Conservation (phyloP, 495 filamentous ascomycete species). For the Letharia lupina region DNA sequence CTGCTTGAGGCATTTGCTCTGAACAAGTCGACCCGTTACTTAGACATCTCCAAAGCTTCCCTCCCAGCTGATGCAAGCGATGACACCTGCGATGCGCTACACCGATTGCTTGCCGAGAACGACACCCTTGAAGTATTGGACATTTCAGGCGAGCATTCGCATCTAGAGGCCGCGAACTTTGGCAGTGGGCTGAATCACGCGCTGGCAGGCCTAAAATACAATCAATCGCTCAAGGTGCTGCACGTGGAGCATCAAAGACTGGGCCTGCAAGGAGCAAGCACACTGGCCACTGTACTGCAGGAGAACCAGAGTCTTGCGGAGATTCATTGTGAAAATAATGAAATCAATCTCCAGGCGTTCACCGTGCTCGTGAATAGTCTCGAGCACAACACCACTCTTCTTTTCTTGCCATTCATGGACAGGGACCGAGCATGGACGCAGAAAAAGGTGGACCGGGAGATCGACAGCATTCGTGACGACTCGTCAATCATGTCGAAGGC, state of each 20-base stretch:
- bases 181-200: constrained; percentile 75
- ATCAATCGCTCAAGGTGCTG: constrained; percentile 65
- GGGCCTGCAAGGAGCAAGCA: constrained; percentile 65
- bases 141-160: constrained; percentile 81
- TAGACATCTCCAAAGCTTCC: constrained; percentile 86
- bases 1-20: constrained; percentile 62
- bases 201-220: constrained; percentile 65
- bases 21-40: constrained; percentile 63
- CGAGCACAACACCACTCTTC: constrained; percentile 54
- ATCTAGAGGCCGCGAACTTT: constrained; percentile 76
- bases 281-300: constrained; percentile 66
- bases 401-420: constrained; percentile 60
- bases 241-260: constrained; percentile 61
- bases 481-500: constrained; percentile 10
- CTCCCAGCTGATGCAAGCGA: constrained; percentile 69
- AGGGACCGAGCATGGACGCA: constrained; percentile 53
- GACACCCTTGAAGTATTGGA: constrained; percentile 68
- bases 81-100: constrained; percentile 65
- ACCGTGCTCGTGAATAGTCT: constrained; percentile 68
- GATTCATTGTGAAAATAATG: constrained; percentile 70
- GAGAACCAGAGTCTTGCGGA: constrained; percentile 57
- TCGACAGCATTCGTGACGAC: constrained; percentile 41
- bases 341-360: constrained; percentile 68
- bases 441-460: constrained; percentile 51
- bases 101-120: constrained; percentile 71